A percentile compares a stretch with the other conserved stretches of the same genome.
Conservation (phyloP, 2,329 filamentous ascomycete species). For the Paraphaeosphaeria minitans region DNA sequence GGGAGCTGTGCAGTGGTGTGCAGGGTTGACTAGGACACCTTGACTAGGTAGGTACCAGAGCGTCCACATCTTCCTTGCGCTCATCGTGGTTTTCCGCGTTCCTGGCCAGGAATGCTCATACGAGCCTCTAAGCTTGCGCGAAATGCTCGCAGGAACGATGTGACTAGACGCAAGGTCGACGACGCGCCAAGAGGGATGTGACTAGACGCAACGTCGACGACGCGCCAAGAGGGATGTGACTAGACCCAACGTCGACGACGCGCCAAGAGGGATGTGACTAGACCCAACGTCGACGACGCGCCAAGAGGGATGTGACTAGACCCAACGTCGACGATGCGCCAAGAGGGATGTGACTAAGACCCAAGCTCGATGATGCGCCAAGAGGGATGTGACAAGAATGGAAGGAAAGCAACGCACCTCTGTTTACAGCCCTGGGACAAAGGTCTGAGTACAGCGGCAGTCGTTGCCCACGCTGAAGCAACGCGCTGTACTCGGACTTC, state of each 20-base stretch:
- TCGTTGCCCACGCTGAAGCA: not conserved
- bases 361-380: not conserved
- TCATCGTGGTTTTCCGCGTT: not conserved
- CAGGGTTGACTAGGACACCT: too few species aligned
- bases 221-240: not conserved
- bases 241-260: not conserved
- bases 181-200: not conserved
- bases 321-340: not conserved
- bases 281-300: not conserved
- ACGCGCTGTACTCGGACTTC: not conserved
- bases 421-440: not conserved
- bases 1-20: too few species aligned
- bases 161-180: not conserved
- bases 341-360: not conserved
- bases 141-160: not conserved
- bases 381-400: not conserved
- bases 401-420: constrained; percentile 8
- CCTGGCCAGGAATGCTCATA: not conserved
- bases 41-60: too few species aligned
- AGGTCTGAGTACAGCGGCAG: not conserved
- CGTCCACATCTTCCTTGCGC: too few species aligned
- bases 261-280: not conserved
- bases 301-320: not conserved
- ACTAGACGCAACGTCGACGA: not conserved
- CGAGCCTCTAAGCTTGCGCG: not conserved